Evolutionary conservation across 306 rosid species (phyloP), one percentile per base, ranked within the genome.

Genomic region (Adenanthera pavonina): DNA sequence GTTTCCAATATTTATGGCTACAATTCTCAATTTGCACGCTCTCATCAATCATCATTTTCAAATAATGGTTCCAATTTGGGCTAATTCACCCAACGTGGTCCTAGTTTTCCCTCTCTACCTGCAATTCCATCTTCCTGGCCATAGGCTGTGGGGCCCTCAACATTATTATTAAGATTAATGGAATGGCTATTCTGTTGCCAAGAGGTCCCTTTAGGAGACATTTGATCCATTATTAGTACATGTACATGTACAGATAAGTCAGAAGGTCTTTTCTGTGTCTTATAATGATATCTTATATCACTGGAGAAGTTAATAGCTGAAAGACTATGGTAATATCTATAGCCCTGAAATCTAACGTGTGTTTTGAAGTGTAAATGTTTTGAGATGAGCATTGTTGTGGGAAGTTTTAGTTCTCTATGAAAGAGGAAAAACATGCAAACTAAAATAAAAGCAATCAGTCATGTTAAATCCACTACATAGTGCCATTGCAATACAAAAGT

Each of bases 1-100:
- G 80, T 46, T 44, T 34, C 61, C 1, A 35, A 64, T 56, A 69
- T 79, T 19, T 46, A 59, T 30, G 11, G 35, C 65, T 80, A 61
- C 72, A 60, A 60, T 47, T 47, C 3, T n/a, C 13, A 79, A 43
- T 34, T 56, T 7, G 57, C 9, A 14, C 25, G 3, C 33, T 25
- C 38, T 60, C 12, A 9, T 8, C 13, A 46, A 46, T 7, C 13
- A 46, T 25, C 41, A 25, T 53, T 69, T 35, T 1, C 20, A 62
- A 61, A 14, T 80, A 8, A 49, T 52, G 7, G 80, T 25, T 66
- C 68, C 33, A 74, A 74, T 41, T 56, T 0, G 13, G 69, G 47
- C 74, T 75, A 34, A 47, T 15, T 74, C 25, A 11, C 17, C n/a
- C 4, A 11, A 25, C 36, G 40, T 64, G 62, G 38, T 72, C 2